Percentiles rank a stretch among this genome's conserved stretches.
Evolutionary conservation across 2,329 filamentous ascomycete species (phyloP).

Genomic region (Nigrograna mackinnonii): DNA sequence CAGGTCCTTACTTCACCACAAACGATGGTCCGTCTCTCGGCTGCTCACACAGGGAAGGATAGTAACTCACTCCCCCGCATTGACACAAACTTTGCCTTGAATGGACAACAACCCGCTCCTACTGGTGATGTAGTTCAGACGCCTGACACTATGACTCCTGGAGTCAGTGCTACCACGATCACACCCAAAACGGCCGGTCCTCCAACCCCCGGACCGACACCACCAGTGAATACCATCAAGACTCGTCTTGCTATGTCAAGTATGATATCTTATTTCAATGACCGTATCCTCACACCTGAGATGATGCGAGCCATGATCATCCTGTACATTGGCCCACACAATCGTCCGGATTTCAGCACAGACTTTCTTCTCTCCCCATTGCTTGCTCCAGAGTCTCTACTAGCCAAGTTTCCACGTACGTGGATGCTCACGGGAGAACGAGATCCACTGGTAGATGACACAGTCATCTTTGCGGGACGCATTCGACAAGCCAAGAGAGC

Average conservation of each 20-base stretch:
- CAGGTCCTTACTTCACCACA: slow-evolving; percentile 32
- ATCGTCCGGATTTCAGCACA: slow-evolving; percentile 87
- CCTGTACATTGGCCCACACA: slow-evolving; percentile 91
- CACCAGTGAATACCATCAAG: slow-evolving; percentile 59
- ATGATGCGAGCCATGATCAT: slow-evolving; percentile 99
- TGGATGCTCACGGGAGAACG: slow-evolving; percentile 95
- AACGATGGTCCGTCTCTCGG: slow-evolving; percentile 41
- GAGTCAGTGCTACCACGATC: slow-evolving; percentile 4
- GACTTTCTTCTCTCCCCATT: slow-evolving; percentile 92
- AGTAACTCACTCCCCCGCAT: slow-evolving; percentile 17
- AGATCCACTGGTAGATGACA: slow-evolving; percentile 94
- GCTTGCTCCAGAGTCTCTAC: slow-evolving; percentile 80
- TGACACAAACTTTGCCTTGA: slow-evolving; percentile 22
- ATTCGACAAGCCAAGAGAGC: slow-evolving; percentile 76
- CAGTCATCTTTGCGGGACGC: slow-evolving; percentile 90
- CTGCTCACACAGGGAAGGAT: slow-evolving; percentile 41
- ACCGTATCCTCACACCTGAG: slow-evolving; percentile 90
- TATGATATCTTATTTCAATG: slow-evolving; percentile 99
- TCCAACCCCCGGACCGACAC: slow-evolving; percentile 32
- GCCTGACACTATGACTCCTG: slow-evolving; percentile 21
- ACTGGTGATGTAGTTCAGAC: slow-evolving; percentile 18
- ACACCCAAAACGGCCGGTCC: slow-evolving; percentile 23
- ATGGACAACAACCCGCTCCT: slow-evolving; percentile 8
- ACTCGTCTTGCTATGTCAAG: slow-evolving; percentile 92
- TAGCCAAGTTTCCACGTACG: slow-evolving; percentile 88